phyloP scores from a whole-genome alignment of 2,329 filamentous ascomycete species.

The Stagonosporopsis tanaceti region DNA sequence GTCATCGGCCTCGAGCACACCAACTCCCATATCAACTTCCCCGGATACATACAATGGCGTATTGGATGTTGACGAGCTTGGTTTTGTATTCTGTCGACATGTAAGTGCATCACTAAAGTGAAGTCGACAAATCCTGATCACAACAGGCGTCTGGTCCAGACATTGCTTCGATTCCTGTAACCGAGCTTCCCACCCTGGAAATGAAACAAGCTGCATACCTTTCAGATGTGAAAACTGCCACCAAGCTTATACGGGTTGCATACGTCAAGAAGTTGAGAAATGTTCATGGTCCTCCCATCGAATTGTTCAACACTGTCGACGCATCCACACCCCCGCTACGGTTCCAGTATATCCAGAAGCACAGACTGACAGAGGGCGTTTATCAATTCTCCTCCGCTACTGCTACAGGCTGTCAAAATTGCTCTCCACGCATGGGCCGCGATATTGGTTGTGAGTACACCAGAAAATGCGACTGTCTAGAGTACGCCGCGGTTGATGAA shows the following conservation, averaged over 20 bases:
- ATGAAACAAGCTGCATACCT: slow-evolving; percentile 46
- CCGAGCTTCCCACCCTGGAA: slow-evolving; percentile 43
- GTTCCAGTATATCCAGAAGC: slow-evolving; percentile 74
- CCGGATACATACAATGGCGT: slow-evolving; percentile 53
- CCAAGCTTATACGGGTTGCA: slow-evolving; percentile 47
- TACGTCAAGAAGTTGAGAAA: slow-evolving; percentile 45
- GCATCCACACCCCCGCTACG: slow-evolving; percentile 62
- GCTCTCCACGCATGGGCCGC: slow-evolving; percentile 62
- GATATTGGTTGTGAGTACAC: slow-evolving; percentile 69
- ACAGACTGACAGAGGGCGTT: slow-evolving; percentile 66
- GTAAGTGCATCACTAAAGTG: slow-evolving; percentile 26
- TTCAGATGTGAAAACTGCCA: slow-evolving; percentile 42
- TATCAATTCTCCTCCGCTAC: slow-evolving; percentile 67
- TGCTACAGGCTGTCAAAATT: slow-evolving; percentile 71
- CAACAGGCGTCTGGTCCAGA: slow-evolving; percentile 3
- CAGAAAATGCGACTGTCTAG: slow-evolving; percentile 70
- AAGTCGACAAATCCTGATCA: neutral
- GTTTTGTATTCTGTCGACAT: slow-evolving; percentile 46
- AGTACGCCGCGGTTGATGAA: slow-evolving; percentile 64
- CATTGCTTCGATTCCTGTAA: slow-evolving; percentile 27
- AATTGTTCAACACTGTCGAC: slow-evolving; percentile 71
- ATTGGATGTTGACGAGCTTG: slow-evolving; percentile 48
- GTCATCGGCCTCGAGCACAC: slow-evolving; percentile 27
- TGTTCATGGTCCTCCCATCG: slow-evolving; percentile 55
- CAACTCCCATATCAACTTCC: slow-evolving; percentile 8